Evolutionary conservation across 2,329 filamentous ascomycete species (phyloP), one percentile per base, ranked within the genome.

Genomic region (Sclerotiophoma versabilis): DNA sequence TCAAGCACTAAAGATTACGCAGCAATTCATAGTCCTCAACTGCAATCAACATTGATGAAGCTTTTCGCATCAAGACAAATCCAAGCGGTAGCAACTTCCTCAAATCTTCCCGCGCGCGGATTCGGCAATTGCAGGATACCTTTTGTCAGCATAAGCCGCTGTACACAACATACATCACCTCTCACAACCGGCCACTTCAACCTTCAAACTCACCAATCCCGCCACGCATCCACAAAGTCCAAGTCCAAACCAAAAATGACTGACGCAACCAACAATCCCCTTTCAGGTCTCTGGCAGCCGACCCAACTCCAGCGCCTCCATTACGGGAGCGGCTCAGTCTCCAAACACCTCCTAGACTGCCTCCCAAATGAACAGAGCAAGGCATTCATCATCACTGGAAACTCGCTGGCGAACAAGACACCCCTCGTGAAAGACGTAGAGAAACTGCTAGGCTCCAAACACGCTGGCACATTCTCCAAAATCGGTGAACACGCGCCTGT

Each of bases 351-450:
- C 2, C 54, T 80, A 11, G 70, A 75, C 17, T 75, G 73, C 44
- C 76, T 84, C 0, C 81, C 76, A 0, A 73, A 54, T 10, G 62
- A 71, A 3, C 66, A 63, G 3, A 83, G 81, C 45, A 83, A 83
- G 71, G 83, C 82, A 1, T 85, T 84, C 70, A 82, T 85, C 63
- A 79, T 85, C 37, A 85, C 83, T 1, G 82, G 82, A 20, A 75
- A 70, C 34, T 84, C 82, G 0, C 76, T 85, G 6, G 80, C 81
- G 6, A 81, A 69, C 34, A 85, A 84, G 61, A 85, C 83, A 0
- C 72, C 76, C 0, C 73, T 85, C 7, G 77, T 85, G 57, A 76
- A 78, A 49, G 72, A 81, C 42, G 76, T 84, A 14, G 81, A 85
- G 69, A 58, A 75, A 10, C 69, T 81, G 0, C 73, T 85, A 0